Conservation (phyloP, 1,139 yeast species). For the Scheffersomyces illinoinensis region DNA sequence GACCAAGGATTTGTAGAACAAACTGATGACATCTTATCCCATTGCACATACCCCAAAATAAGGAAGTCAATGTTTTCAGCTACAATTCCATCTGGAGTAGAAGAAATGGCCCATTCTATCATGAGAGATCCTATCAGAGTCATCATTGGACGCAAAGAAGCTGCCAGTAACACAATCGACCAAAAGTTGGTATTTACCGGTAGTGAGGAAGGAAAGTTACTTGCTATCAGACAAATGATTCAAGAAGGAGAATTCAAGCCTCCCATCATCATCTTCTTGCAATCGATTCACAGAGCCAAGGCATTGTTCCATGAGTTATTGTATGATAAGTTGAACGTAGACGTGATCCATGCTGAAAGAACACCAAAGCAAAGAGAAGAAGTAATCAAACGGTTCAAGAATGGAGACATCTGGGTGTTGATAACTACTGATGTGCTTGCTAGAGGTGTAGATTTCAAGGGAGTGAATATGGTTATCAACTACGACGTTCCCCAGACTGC, state of each 20-base stretch:
- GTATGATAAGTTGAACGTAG: slow-evolving; percentile 89
- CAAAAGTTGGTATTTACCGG: slow-evolving; percentile 88
- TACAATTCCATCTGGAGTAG: slow-evolving; percentile 92
- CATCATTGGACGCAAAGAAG: slow-evolving; percentile 91
- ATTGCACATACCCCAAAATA: slow-evolving; percentile 56
- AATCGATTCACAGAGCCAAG: slow-evolving; percentile 90
- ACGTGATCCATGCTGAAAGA: slow-evolving; percentile 94
- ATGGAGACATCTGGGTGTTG: slow-evolving; percentile 93
- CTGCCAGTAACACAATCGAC: slow-evolving; percentile 81
- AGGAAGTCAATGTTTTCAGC: slow-evolving; percentile 89
- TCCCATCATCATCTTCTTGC: slow-evolving; percentile 89
- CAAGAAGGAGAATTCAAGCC: slow-evolving; percentile 86
- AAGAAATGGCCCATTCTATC: slow-evolving; percentile 80
- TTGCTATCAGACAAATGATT: slow-evolving; percentile 88
- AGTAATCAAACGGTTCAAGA: slow-evolving; percentile 78
- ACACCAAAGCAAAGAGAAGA: slow-evolving; percentile 87
- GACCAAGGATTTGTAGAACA: slow-evolving; percentile 91
- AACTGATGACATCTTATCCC: slow-evolving; percentile 78
- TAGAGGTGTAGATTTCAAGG: slow-evolving; percentile 97
- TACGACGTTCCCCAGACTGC: slow-evolving; percentile 95
- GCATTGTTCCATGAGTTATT: slow-evolving; percentile 90
- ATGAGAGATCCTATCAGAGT: slow-evolving; percentile 86
- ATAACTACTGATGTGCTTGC: slow-evolving; percentile 96
- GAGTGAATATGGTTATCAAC: slow-evolving; percentile 90
- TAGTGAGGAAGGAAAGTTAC: slow-evolving; percentile 88